Conservation (phyloP, 208 protist genomes). For the Acanthamoeba castellanii region DNA sequence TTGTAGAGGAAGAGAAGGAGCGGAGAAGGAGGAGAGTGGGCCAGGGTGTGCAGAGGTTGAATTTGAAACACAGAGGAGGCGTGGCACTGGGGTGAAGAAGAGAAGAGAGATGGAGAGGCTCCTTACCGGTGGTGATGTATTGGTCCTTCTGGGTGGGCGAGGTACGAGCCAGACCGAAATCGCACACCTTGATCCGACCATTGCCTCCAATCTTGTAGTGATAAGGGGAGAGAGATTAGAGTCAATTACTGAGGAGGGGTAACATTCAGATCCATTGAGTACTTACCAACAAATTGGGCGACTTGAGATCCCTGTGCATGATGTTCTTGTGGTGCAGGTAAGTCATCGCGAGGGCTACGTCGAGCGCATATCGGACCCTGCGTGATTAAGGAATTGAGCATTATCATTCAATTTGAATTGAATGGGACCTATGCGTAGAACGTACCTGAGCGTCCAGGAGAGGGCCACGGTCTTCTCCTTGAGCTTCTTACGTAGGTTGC, state of each 20-base stretch:
- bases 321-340: slow-evolving; percentile 75
- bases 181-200: slow-evolving; percentile 45
- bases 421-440: background rate
- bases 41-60: background rate
- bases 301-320: slow-evolving; percentile 67
- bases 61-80: background rate
- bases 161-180: slow-evolving; percentile 51
- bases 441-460: slow-evolving; percentile 24
- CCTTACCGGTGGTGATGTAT: slow-evolving; percentile 40
- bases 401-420: too few species aligned
- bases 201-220: background rate
- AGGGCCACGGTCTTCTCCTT: slow-evolving; percentile 61
- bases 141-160: slow-evolving; percentile 37
- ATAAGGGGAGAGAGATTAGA: background rate
- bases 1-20: background rate
- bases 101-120: background rate
- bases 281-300: background rate
- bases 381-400: background rate
- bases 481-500: slow-evolving; percentile 64
- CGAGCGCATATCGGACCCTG: slow-evolving; percentile 8
- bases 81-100: background rate
- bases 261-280: too few species aligned
- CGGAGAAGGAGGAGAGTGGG: background rate
- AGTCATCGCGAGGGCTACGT: slow-evolving; percentile 45
- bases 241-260: background rate